A percentile compares a stretch with the other conserved stretches of the same genome.
These are phyloP conservation scores for Typha latifolia DNA, from an alignment of 176 grass and related monocot species.

Conservation along the genomic window DNA sequence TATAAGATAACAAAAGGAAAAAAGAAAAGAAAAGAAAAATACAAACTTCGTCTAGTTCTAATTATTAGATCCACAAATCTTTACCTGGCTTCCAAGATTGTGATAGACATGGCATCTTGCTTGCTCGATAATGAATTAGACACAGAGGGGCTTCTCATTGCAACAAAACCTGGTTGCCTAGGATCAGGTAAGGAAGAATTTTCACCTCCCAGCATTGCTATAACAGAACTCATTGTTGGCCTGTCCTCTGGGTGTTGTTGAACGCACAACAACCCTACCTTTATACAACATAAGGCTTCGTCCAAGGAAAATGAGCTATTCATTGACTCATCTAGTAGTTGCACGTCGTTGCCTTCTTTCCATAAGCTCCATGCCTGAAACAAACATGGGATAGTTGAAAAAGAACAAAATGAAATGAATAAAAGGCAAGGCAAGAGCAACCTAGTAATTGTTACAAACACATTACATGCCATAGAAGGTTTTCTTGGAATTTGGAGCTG, in stretches of 20 bases:
- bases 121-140: no score
- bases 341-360: background rate
- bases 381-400: background rate
- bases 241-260: background rate
- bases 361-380: background rate
- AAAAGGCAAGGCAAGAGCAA: background rate
- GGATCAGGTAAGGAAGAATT: background rate
- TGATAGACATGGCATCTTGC: no score
- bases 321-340: background rate
- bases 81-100: no score
- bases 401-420: background rate
- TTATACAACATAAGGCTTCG: background rate
- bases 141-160: background rate
- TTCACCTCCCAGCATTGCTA: background rate
- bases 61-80: no score
- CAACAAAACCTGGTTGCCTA: background rate
- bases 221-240: background rate
- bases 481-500: background rate
- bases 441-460: background rate
- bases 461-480: background rate
- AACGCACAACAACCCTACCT: background rate
- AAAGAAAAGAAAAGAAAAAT: no score
- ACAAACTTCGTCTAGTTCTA: no score
- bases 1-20: no score
- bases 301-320: background rate